Base-by-base conservation (phyloP, 768 basidiomycete genomes). In the Suillus fuscotomentosus region DNA sequence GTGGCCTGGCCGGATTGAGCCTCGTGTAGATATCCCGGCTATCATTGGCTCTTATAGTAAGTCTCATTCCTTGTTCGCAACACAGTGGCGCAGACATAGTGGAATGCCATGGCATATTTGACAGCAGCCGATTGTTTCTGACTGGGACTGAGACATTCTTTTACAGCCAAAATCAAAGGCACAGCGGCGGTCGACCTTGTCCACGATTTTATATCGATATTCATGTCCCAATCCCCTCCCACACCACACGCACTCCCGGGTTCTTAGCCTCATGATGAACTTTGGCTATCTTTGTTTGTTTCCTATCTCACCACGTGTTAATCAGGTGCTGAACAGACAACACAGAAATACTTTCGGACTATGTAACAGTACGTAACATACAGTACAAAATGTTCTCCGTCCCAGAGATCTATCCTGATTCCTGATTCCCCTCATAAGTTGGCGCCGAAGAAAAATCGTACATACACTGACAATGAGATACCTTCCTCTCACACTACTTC, bases 1-100 rank as follows among this genome's bases (percentile, higher is more conserved):
- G 93, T 64, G 92, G 93, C 15, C 80, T 94, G 14, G 85, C 85
- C 2, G 91, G 91, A 5, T 77, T 95, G 41, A 92, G 92, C 72
- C 87, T 93, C 63, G 86, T 94, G 91, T 92, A 78, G 55, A 87
- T 68, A 69, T 68, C 24, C 20, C 64, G 9, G 15, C 24, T 31
- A 59, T 42, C 4, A 13, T 41, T 20, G 2, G 22, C 41, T 31
- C 7, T 0, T 3, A 1, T 38, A 31, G 31, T 31, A 39, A 41
- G 17, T 61, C 62, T 60, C 55, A 59, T 54, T 63, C 34, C 57
- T 55, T 53, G 31, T 31, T 31, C 31, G 7, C 14, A 22, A 43
- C 50, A 14, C 70, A 88, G 89, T 41, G 90, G 89, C 39, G 86
- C 85, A 8, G 90, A 91, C 70, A 76, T 91, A 60, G 88, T 92